Evolutionary conservation across 305 asterid species (phyloP), one percentile per base, ranked within the genome.

Genomic region (Fraxinus greggii): DNA sequence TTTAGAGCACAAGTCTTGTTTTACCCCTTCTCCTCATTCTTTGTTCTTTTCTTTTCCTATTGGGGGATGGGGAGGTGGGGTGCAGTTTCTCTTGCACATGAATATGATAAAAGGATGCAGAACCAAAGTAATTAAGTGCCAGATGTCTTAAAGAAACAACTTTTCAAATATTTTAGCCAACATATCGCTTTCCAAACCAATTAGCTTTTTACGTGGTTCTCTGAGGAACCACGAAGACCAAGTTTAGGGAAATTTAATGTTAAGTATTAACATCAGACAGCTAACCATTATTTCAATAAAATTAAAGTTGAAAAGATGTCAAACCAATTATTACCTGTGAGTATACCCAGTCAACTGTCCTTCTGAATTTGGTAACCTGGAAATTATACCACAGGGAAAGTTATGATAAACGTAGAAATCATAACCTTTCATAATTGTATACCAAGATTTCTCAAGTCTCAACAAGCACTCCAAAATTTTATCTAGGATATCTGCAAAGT

Each of bases 331-430:
- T 59, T 89, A 95, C 99, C 98, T 92, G 97, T 79, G 90, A 36
- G 78, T 80, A 95, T 73, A 88, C 89, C 92, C 93, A 91, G 90
- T 88, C 89, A 76, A 75, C 89, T 26, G 97, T 88, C 80, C 91
- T 86, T 65, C 97, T 93, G 82, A 92, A 82, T 76, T 89, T 97
- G 7, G 87, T 85, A 84, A 93, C 92, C 98, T 95, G 89, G 83
- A 84, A 21, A 40, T 40, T 59, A 78, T n/a, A n/a, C 33, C 63
- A 70, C 42, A 45, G 21, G 13, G 67, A 76, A 75, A 72, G 77
- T 48, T 79, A 23, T 63, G 31, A n/a, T 29, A 26, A 69, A 15
- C 8, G 63, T 54, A 65, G 45, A 17, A 32, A 54, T 45, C 24
- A 59, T 31, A 12, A 76, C 80, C 76, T 76, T 56, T 33, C 33